A percentile compares a stretch with the other conserved stretches of the same genome.
These are phyloP conservation scores for Candida jianshihensis DNA, from an alignment of 805 yeast genomes.

Conservation along the genomic window DNA sequence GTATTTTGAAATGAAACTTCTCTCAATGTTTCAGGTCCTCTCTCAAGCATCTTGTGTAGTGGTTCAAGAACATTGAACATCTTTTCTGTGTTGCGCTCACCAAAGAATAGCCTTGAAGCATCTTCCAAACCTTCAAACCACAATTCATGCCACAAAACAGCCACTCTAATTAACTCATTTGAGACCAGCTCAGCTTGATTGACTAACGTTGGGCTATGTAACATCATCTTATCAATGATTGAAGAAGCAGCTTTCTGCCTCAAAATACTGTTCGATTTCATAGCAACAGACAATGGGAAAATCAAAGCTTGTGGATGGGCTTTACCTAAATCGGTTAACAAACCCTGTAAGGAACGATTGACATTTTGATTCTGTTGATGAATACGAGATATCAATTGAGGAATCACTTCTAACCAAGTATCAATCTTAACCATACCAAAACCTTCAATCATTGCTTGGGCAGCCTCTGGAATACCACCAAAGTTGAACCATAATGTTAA, in stretches of 20 bases:
- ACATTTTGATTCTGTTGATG: constrained; percentile 91
- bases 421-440: constrained; percentile 83
- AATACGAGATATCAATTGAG: constrained; percentile 92
- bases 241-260: constrained; percentile 89
- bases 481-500: constrained; percentile 93
- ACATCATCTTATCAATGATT: constrained; percentile 86
- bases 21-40: constrained; percentile 87
- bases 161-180: constrained; percentile 86
- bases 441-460: constrained; percentile 86
- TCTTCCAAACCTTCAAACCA: constrained; percentile 98
- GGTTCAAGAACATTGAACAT: constrained; percentile 92
- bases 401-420: constrained; percentile 92
- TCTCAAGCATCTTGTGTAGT: constrained; percentile 72
- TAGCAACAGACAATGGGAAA: constrained; percentile 92
- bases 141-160: constrained; percentile 94
- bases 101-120: constrained; percentile 88
- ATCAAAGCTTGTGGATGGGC: constrained; percentile 97
- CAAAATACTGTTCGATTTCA: constrained; percentile 83
- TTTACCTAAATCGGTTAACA: constrained; percentile 82
- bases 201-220: constrained; percentile 77
- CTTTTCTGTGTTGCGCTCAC: constrained; percentile 89
- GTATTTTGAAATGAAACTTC: constrained; percentile 91
- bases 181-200: constrained; percentile 94
- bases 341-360: constrained; percentile 68
- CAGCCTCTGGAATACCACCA: constrained; percentile 90